Evolutionary conservation across 441 rosid genomes (phyloP).

Genomic region (Heliophila coronopifolia): DNA sequence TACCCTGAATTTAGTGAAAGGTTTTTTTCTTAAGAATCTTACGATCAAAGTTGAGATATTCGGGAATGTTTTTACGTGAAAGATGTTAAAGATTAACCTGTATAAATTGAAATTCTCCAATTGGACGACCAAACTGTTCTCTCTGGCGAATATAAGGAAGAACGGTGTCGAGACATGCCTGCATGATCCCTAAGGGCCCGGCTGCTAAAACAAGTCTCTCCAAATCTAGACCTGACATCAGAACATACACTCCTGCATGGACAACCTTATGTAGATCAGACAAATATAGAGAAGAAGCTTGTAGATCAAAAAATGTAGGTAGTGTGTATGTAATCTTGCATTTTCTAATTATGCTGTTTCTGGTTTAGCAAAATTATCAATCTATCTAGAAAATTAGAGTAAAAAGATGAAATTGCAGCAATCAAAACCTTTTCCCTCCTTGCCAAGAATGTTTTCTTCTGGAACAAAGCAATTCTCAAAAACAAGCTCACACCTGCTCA

Average conservation of each 20-base stretch:
- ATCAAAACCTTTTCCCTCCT: conserved; percentile 80
- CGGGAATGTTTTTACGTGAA: background rate
- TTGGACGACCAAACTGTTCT: conserved; percentile 84
- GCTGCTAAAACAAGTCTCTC: conserved; percentile 89
- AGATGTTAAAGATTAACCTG: conserved; percentile 46
- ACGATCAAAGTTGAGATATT: conserved; percentile 8
- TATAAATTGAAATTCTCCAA: conserved; percentile 86
- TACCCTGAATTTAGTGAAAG: conserved; percentile 48
- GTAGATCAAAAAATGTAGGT: conserved; percentile 1
- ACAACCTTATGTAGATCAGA: conserved; percentile 13
- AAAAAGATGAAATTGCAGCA: conserved; percentile 19
- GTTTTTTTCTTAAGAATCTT: background rate
- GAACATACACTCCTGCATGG: conserved; percentile 75
- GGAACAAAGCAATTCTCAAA: conserved; percentile 91
- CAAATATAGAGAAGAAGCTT: background rate
- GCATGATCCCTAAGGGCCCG: conserved; percentile 95
- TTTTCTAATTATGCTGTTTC: background rate
- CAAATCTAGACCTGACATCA: conserved; percentile 96
- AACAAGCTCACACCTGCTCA: conserved; percentile 88
- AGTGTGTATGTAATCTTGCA: background rate
- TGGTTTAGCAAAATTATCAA: background rate
- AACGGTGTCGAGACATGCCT: conserved; percentile 84
- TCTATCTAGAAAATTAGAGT: background rate
- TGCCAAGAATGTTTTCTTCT: conserved; percentile 76
- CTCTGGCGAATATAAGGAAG: conserved; percentile 84